Conservation (phyloP, 139 green algal species). For the Diplosphaera chodatii region DNA sequence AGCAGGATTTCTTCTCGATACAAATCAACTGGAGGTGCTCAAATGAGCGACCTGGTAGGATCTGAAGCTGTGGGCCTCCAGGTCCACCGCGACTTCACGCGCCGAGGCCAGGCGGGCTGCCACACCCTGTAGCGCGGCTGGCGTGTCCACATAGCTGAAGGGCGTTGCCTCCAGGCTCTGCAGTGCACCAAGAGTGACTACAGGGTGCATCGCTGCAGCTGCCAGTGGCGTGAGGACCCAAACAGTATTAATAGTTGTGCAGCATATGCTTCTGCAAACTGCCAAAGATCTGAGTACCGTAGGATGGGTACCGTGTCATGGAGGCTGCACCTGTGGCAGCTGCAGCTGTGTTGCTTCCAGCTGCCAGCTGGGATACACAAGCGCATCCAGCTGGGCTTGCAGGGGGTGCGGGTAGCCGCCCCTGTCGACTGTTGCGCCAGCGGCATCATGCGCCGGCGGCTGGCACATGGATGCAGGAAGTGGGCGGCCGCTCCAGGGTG, state of each 20-base stretch:
- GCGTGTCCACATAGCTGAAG: conserved; percentile 52
- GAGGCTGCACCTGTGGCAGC: conserved; percentile 10
- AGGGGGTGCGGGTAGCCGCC: conserved; percentile 53
- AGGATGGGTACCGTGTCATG: not conserved
- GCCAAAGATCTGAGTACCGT: not conserved
- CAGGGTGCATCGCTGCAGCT: no score
- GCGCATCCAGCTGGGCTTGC: conserved; percentile 25
- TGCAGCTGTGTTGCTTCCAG: conserved; percentile 15
- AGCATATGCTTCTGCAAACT: no score
- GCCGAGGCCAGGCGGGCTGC: no score
- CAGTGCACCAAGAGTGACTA: no score
- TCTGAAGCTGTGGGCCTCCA: no score
- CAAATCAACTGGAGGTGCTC: no score
- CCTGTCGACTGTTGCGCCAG: not conserved
- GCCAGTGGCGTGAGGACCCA: no score
- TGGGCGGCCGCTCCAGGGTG: conserved; percentile 33
- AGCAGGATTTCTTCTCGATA: no score
- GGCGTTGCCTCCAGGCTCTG: conserved; percentile 38
- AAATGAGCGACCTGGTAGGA: no score
- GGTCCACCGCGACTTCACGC: no score
- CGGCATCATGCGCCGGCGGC: not conserved
- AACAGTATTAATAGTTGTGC: no score
- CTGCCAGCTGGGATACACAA: conserved; percentile 43
- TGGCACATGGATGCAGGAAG: conserved; percentile 14
- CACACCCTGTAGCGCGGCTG: conserved; percentile 27